Percentiles rank a stretch among this genome's conserved stretches.
phyloP scores from a whole-genome alignment of 2,329 filamentous ascomycete species.

The Cytospora schulzeri region DNA sequence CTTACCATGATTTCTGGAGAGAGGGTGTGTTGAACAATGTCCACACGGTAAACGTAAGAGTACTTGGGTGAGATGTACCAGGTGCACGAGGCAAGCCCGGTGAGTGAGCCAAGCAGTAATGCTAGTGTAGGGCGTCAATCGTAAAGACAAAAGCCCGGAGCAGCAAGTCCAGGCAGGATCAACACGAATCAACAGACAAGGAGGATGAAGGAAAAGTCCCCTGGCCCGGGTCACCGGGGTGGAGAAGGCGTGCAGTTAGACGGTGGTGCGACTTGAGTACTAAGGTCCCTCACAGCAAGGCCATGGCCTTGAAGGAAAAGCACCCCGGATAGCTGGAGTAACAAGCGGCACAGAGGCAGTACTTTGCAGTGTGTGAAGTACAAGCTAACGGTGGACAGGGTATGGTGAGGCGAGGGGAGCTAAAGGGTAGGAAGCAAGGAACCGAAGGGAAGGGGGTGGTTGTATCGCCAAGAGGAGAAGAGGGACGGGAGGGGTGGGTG shows the following conservation, averaged over 20 bases:
- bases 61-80: constrained; percentile 28
- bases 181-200: constrained; percentile 26
- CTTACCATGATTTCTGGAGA: constrained; percentile 54
- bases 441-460: constrained; percentile 16
- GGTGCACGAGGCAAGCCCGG: constrained; percentile 20
- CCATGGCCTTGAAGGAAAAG: constrained; percentile 15
- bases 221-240: constrained; percentile 12
- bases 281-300: constrained; percentile 20
- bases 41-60: constrained; percentile 36
- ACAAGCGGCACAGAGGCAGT: constrained; percentile 13
- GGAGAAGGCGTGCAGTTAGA: constrained; percentile 18
- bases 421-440: constrained; percentile 6
- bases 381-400: constrained; percentile 3
- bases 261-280: constrained; percentile 4
- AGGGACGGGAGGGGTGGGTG: constrained; percentile 14
- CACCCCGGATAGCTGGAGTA: constrained; percentile 17
- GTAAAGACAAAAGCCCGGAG: constrained; percentile 20
- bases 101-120: constrained; percentile 19
- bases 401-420: background rate
- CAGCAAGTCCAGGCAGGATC: constrained; percentile 19
- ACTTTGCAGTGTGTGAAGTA: background rate
- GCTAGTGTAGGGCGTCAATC: constrained; percentile 20
- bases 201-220: constrained; percentile 24
- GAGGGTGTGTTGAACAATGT: constrained; percentile 43
- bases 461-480: constrained; percentile 5